Evolutionary conservation across 139 green algal genomes (phyloP), one percentile per base, ranked within the genome.

Genomic region (Haematococcus sp.): DNA sequence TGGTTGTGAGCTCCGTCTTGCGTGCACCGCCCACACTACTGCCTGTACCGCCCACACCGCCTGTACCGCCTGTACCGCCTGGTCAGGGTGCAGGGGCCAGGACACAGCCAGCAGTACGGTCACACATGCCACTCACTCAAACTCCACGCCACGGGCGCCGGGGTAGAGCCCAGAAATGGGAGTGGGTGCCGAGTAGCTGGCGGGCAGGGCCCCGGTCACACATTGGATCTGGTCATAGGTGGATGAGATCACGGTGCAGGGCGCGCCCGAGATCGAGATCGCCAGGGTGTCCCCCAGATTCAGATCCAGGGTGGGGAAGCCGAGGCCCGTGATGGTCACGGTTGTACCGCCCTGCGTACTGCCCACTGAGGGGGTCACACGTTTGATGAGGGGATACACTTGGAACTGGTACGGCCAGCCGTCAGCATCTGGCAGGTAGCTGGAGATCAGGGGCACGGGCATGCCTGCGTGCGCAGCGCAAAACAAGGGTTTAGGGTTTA

Each of bases 321-420:
- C 79, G n/a, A 56, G 66, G 7, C 79, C 79, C 3, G 7, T 54
- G 51, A 83, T 68, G 4, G 11, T 59, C 1, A 83, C 9, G 20
- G 58, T 46, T 0, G 73, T 81, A 44, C 78, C 78, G 34, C 78
- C 78, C n/a, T 68, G 66, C 13, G 54, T 59, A 20, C 74, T 81
- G 55, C 79, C 79, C 4, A 27, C 28, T 28, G n/a, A 4, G 17
- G 79, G 79, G 2, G 33, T 61, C 28, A 84, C 58, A 25, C 28
- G 71, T 13, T 33, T 51, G 0, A 85, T 75, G 64, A 75, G 71
- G 1, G 80, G 32, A 35, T 82, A 71, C 35, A 85, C 66, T 65
- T 81, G 75, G 60, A 85, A 85, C 30, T 74, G 55, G 80, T 85
- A 85, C 30, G 75, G 66, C 22, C 61, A 49, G 31, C 63, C 52